phyloP scores from a whole-genome alignment of 1,139 yeast genomes.

The Saccharomyces hybrid region DNA sequence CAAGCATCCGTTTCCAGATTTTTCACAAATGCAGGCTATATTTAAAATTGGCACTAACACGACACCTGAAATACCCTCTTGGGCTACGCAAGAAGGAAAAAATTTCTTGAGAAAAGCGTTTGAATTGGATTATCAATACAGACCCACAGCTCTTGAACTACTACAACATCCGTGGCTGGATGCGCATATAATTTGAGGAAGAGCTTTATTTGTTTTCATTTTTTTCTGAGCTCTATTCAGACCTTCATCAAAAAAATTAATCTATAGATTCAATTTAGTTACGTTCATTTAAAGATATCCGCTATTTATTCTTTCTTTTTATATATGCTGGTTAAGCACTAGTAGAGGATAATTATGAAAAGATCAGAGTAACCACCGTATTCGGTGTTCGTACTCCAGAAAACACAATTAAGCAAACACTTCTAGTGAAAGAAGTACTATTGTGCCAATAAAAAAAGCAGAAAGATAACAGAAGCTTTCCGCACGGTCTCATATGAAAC shows the following conservation, averaged over 20 bases:
- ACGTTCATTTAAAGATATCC: background rate
- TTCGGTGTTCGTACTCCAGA: background rate
- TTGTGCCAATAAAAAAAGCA: background rate
- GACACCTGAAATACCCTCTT: constrained; percentile 69
- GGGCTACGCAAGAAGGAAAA: constrained; percentile 62
- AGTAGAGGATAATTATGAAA: background rate
- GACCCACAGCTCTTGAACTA: constrained; percentile 69
- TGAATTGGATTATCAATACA: constrained; percentile 60
- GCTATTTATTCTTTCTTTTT: background rate
- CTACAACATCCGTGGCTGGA: constrained; percentile 43
- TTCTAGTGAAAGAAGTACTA: background rate
- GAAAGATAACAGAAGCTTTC: background rate
- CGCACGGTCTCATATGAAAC: background rate
- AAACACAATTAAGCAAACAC: background rate
- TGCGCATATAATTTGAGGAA: constrained; percentile 13
- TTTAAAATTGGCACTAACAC: constrained; percentile 84
- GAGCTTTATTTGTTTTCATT: background rate
- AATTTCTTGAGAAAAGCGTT: constrained; percentile 62
- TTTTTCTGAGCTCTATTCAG: background rate
- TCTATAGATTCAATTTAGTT: background rate
- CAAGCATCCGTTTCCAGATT: constrained; percentile 86
- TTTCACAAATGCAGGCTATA: constrained; percentile 92
- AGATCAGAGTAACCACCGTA: background rate
- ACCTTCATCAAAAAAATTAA: background rate
- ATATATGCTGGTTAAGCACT: background rate